Evolutionary conservation across 805 yeast species (phyloP).

Genomic region (Torulaspora microellipsoides): DNA sequence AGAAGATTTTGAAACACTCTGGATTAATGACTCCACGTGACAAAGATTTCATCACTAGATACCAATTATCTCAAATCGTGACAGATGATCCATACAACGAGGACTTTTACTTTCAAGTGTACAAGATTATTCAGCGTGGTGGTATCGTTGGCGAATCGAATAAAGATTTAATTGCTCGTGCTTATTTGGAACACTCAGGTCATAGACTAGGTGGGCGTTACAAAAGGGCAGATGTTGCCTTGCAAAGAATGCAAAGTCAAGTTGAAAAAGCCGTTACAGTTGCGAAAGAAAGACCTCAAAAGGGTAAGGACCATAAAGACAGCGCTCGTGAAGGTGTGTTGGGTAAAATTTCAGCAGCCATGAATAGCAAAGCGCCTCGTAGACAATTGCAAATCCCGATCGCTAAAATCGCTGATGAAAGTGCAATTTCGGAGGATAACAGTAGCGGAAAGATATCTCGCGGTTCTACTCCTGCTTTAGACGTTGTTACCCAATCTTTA

Average conservation of each 20-base stretch:
- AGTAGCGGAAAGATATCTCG: constrained; percentile 14
- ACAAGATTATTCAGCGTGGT: constrained; percentile 62
- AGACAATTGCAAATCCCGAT: constrained; percentile 64
- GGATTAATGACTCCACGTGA: constrained; percentile 98
- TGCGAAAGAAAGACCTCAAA: constrained; percentile 81
- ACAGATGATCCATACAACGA: constrained; percentile 96
- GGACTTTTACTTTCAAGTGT: constrained; percentile 93
- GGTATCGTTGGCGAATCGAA: constrained; percentile 41
- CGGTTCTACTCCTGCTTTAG: constrained; percentile 24
- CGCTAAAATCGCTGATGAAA: constrained; percentile 33
- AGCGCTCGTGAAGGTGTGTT: constrained; percentile 72
- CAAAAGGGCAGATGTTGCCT: constrained; percentile 81
- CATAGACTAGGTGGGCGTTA: constrained; percentile 83
- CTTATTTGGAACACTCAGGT: constrained; percentile 86
- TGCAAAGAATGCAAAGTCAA: constrained; percentile 97
- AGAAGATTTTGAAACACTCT: constrained; percentile 71
- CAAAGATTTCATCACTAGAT: constrained; percentile 89
- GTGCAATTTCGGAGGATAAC: constrained; percentile 20
- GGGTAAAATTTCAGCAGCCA: constrained; percentile 78
- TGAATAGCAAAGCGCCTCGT: constrained; percentile 83
- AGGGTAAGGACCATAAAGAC: constrained; percentile 41
- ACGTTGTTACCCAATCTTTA: constrained; percentile 31
- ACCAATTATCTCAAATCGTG: constrained; percentile 91
- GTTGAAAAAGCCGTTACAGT: constrained; percentile 94
- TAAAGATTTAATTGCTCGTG: constrained; percentile 81